phyloP scores from a whole-genome alignment of 2,329 filamentous ascomycete genomes.

The Arachnomyces sp. region DNA sequence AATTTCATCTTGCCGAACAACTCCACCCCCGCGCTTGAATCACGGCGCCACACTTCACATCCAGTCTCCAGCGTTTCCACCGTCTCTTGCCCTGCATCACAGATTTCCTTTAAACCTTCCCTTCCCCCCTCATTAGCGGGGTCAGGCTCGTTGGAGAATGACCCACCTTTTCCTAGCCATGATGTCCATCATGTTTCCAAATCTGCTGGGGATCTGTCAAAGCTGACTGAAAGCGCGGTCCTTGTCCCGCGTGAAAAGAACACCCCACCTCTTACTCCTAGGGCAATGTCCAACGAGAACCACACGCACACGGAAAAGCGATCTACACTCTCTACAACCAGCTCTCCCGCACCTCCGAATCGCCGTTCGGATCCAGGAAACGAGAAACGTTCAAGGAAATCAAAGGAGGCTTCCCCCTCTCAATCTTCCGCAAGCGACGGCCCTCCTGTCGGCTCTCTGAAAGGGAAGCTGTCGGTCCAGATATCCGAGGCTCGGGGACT shows the following conservation, averaged over 20 bases:
- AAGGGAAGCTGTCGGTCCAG: conserved; percentile 83
- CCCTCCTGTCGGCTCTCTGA: conserved; percentile 62
- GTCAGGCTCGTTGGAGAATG: conserved; percentile 32
- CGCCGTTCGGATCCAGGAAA: conserved; percentile 17
- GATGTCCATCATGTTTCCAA: conserved; percentile 34
- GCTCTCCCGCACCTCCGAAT: conserved; percentile 17
- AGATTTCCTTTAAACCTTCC: conserved; percentile 59
- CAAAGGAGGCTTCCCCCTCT: conserved; percentile 29
- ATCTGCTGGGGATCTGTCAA: conserved; percentile 38
- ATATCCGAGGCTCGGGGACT: conserved; percentile 80
- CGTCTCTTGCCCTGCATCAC: conserved; percentile 57
- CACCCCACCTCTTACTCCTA: conserved; percentile 81
- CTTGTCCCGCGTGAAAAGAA: conserved; percentile 64
- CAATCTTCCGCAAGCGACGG: conserved; percentile 29
- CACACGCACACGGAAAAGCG: conserved; percentile 24
- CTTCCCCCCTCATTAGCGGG: conserved; percentile 45
- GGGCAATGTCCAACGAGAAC: conserved; percentile 67
- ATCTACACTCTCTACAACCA: conserved; percentile 7
- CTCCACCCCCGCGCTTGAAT: conserved; percentile 25
- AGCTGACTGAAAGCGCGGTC: conserved; percentile 77
- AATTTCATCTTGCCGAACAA: conserved; percentile 36
- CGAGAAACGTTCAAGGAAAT: conserved; percentile 27
- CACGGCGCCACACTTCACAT: conserved; percentile 40
- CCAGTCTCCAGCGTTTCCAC: conserved; percentile 60
- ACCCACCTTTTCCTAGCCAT: conserved; percentile 42